Percentiles rank a stretch among this genome's conserved stretches.
Evolutionary conservation across 768 basidiomycete genomes (phyloP).

Genomic region (Lepiota venenata): DNA sequence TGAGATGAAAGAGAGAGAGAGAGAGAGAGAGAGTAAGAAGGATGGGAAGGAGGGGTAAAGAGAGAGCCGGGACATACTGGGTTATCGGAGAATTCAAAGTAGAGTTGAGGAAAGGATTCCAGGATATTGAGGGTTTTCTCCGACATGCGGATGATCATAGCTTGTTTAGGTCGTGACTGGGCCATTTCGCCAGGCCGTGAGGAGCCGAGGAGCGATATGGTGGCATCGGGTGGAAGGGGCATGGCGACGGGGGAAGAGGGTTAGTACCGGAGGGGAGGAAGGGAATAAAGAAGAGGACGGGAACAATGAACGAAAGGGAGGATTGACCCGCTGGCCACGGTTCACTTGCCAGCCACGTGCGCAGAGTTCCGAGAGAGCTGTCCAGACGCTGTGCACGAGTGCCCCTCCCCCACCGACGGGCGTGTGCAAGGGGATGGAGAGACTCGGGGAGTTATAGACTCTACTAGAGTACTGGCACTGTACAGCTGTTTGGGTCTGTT

Average conservation of each 20-base stretch:
- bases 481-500: slow-evolving; percentile 11
- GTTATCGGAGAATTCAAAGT: slow-evolving; percentile 59
- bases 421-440: too few relatives aligned
- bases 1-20: not conserved
- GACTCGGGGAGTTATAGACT: too few relatives aligned
- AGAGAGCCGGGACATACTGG: slow-evolving; percentile 41
- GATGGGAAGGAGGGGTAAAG: not conserved
- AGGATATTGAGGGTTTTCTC: slow-evolving; percentile 70
- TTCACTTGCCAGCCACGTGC: slow-evolving; percentile 8
- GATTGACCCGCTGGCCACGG: not conserved
- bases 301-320: not conserved
- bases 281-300: not conserved
- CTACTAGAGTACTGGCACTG: too few relatives aligned
- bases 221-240: slow-evolving; percentile 59
- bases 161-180: slow-evolving; percentile 63
- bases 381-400: not conserved
- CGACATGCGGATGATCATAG: slow-evolving; percentile 75
- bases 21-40: slow-evolving; percentile 9
- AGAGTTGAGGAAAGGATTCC: slow-evolving; percentile 45
- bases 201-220: slow-evolving; percentile 57
- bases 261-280: not conserved
- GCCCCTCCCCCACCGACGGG: not conserved
- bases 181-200: slow-evolving; percentile 51
- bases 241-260: slow-evolving; percentile 33
- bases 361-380: not conserved